Evolutionary conservation across 2,329 filamentous ascomycete genomes (phyloP).

Genomic region (Fusarium sp.): DNA sequence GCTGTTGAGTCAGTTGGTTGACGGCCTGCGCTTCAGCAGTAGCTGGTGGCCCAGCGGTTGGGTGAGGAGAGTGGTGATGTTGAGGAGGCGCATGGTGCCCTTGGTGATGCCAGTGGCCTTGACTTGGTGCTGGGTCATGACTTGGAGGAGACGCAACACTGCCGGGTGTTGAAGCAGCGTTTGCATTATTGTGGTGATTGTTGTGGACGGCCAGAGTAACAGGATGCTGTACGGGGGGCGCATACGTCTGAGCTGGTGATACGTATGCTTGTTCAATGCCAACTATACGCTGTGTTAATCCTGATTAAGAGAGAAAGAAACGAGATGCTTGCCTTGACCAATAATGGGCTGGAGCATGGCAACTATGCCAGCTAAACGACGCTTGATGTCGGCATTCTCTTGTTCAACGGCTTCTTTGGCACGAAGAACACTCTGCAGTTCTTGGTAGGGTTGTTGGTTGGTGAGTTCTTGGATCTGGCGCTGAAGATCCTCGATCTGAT

Average conservation of each 20-base stretch:
- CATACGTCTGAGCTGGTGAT: slow-evolving; percentile 46
- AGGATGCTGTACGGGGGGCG: slow-evolving; percentile 36
- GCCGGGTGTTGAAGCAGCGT: slow-evolving; percentile 40
- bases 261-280: slow-evolving; percentile 45
- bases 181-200: slow-evolving; percentile 36
- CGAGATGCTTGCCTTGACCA: slow-evolving; percentile 38
- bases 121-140: slow-evolving; percentile 24
- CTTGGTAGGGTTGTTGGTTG: slow-evolving; percentile 82
- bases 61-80: slow-evolving; percentile 16
- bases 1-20: slow-evolving; percentile 56
- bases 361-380: slow-evolving; percentile 72
- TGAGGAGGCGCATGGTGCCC: slow-evolving; percentile 21
- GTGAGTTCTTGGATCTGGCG: slow-evolving; percentile 78
- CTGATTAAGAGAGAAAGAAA: background rate
- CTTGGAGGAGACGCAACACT: slow-evolving; percentile 38
- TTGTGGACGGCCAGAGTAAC: slow-evolving; percentile 26
- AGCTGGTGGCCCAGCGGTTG: background rate
- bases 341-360: slow-evolving; percentile 70
- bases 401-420: slow-evolving; percentile 81
- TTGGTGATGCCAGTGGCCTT: slow-evolving; percentile 30
- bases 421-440: slow-evolving; percentile 78
- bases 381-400: slow-evolving; percentile 82
- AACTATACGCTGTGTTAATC: slow-evolving; percentile 27
- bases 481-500: slow-evolving; percentile 80
- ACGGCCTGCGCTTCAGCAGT: slow-evolving; percentile 27